Evolutionary conservation across 225 moss, liverwort and hornwort genomes (phyloP).

Genomic region (Sphagnum tenellum): DNA sequence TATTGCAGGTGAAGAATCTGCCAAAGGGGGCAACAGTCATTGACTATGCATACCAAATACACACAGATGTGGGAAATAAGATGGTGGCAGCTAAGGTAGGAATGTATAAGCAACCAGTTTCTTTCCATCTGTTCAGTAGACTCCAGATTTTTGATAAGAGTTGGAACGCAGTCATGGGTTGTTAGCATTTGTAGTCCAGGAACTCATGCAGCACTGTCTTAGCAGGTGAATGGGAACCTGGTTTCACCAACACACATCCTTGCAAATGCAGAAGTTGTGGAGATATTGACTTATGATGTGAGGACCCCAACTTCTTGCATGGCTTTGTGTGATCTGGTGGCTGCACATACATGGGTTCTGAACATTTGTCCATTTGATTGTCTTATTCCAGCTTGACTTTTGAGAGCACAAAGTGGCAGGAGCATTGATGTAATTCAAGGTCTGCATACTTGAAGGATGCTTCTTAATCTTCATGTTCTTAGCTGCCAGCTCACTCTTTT

Average conservation of each 20-base stretch:
- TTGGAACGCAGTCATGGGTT: too few species aligned
- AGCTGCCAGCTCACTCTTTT: too few species aligned
- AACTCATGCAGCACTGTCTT: constrained; percentile 1
- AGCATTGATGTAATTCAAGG: too few species aligned
- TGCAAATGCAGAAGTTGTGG: constrained; percentile 96
- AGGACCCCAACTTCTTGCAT: constrained; percentile 9
- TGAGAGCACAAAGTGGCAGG: too few species aligned
- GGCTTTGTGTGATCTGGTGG: not conserved
- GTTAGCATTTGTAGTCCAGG: not conserved
- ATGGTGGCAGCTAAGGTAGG: constrained; percentile 96
- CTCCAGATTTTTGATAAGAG: too few species aligned
- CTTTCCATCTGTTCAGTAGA: too few species aligned
- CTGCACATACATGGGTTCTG: too few species aligned
- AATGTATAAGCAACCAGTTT: too few species aligned
- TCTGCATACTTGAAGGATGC: too few species aligned
- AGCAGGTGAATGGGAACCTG: constrained; percentile 92
- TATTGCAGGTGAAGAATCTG: constrained; percentile 78
- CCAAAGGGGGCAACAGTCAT: constrained; percentile 99
- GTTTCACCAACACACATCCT: constrained; percentile 87
- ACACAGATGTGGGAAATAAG: constrained; percentile 96
- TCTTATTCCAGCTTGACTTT: too few species aligned
- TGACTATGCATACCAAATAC: constrained; percentile 97
- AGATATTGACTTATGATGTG: constrained; percentile 95
- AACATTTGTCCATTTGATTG: too few species aligned
- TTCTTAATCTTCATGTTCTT: too few species aligned